A percentile compares a stretch with the other conserved stretches of the same genome.
phyloP scores from a whole-genome alignment of 768 basidiomycete genomes.

The Suillus subluteus region DNA sequence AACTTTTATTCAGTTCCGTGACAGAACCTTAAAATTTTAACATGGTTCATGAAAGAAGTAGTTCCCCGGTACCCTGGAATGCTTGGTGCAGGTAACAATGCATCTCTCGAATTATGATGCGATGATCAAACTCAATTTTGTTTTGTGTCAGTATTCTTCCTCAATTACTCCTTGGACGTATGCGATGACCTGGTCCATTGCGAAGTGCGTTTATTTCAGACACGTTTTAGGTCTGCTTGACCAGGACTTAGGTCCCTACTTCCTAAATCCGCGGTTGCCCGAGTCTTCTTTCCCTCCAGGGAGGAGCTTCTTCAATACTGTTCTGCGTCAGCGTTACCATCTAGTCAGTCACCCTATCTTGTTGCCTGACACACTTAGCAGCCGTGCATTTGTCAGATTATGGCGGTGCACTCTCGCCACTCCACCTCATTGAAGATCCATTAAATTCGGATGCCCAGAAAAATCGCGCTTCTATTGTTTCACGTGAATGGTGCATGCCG shows the following conservation, averaged over 20 bases:
- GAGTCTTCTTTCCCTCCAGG: slow-evolving; percentile 67
- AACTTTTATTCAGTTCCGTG: slow-evolving; percentile 12
- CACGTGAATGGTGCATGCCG: slow-evolving; percentile 2
- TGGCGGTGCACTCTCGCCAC: slow-evolving; percentile 61
- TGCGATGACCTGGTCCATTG: slow-evolving; percentile 65
- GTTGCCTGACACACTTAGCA: background rate
- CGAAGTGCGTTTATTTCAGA: slow-evolving; percentile 51
- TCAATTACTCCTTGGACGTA: slow-evolving; percentile 80
- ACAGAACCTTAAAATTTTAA: slow-evolving; percentile 63
- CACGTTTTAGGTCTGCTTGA: slow-evolving; percentile 14
- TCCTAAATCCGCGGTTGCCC: slow-evolving; percentile 59
- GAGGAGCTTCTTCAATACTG: slow-evolving; percentile 61
- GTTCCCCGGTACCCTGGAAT: slow-evolving; percentile 76
- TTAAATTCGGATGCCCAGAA: slow-evolving; percentile 29
- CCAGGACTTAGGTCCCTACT: slow-evolving; percentile 54
- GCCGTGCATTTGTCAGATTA: slow-evolving; percentile 51
- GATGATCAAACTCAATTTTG: slow-evolving; percentile 10
- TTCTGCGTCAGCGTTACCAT: slow-evolving; percentile 53
- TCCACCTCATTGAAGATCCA: slow-evolving; percentile 55
- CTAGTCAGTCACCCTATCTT: slow-evolving; percentile 46
- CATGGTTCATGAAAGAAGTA: slow-evolving; percentile 68
- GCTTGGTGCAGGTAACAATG: slow-evolving; percentile 63
- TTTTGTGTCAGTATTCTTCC: slow-evolving; percentile 57
- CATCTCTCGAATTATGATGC: slow-evolving; percentile 10
- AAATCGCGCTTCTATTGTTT: background rate